Percentiles rank a stretch among this genome's conserved stretches.
These are phyloP conservation scores for Straminergon stramineum DNA, from an alignment of 225 moss, liverwort and hornwort species.

Conservation along the genomic window DNA sequence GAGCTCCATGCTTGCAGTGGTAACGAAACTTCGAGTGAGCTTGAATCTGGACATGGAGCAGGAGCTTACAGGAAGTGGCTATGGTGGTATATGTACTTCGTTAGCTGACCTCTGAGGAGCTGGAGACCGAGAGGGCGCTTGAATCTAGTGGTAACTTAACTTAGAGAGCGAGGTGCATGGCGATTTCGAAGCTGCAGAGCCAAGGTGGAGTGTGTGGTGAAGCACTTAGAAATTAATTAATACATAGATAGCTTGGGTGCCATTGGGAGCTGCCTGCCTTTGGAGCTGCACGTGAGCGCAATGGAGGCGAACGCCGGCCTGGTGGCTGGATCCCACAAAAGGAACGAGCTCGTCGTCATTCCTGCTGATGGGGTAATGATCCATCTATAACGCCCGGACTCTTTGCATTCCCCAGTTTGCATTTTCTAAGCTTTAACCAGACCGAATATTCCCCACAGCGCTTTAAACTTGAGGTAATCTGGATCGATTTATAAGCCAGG, in stretches of 20 bases:
- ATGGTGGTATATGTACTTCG: neutral
- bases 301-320: slow-evolving; percentile 96
- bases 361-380: slow-evolving; percentile 70
- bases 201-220: neutral
- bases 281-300: neutral
- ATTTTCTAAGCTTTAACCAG: neutral
- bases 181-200: neutral
- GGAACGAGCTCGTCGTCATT: slow-evolving; percentile 95
- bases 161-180: slow-evolving; percentile 17
- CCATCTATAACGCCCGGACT: neutral
- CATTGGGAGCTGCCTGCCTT: neutral
- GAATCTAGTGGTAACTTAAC: neutral
- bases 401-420: neutral
- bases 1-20: neutral
- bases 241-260: neutral
- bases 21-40: neutral
- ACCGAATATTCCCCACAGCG: neutral
- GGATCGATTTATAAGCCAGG: neutral
- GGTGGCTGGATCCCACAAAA: slow-evolving; percentile 85
- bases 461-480: neutral
- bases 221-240: neutral
- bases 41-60: slow-evolving; percentile 7
- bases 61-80: slow-evolving; percentile 6
- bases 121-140: neutral
- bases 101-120: neutral